Base-by-base conservation (phyloP, 805 yeast genomes). In the Candida stauntonica region DNA sequence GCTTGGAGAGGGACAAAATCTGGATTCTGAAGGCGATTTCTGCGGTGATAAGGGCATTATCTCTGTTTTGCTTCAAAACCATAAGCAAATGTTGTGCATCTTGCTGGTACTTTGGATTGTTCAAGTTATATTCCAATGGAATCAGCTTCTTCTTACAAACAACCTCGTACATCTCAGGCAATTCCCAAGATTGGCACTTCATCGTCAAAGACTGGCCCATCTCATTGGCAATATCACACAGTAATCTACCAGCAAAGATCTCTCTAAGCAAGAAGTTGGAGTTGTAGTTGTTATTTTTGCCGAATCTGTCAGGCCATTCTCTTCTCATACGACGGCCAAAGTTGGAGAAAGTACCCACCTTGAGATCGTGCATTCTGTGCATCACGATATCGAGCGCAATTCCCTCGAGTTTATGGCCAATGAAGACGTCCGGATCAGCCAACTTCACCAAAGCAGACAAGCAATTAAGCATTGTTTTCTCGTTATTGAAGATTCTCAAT, bases 111-210 rank as follows among this genome's bases (percentile, higher is more conserved):
- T 75, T 76, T 3, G 81, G 74, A 43, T 78, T 77, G 46, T 79
- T 78, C 44, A 80, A 74, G 57, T 87, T 88, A 43, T 84, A 76
- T 50, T 88, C 97, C 47, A 79, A 61, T 8, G 86, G 71, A 12
- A 66, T 60, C 41, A 75, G 75, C 41, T 73, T 75, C 52, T 73
- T 75, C 45, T 75, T 77, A 51, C 96, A 80, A 14, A 86, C 84
- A 35, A 86, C 74, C 21, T 77, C 81, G 51, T 79, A 82, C 98
- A 93, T 93, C 61, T 93, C 99, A 12, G 84, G 70, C 41, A 93
- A 68, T 42, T 86, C 94, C 96, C 96, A 93, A 14, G 91, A 84
- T 60, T 87, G 95, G 64, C 98, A 93, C 58, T 88, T 87, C 5
- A 82, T 68, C 4, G 96, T 87, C 46, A 91, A 67, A 0, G 97